phyloP scores from a whole-genome alignment of 805 yeast species.

The Candida ortonii region DNA sequence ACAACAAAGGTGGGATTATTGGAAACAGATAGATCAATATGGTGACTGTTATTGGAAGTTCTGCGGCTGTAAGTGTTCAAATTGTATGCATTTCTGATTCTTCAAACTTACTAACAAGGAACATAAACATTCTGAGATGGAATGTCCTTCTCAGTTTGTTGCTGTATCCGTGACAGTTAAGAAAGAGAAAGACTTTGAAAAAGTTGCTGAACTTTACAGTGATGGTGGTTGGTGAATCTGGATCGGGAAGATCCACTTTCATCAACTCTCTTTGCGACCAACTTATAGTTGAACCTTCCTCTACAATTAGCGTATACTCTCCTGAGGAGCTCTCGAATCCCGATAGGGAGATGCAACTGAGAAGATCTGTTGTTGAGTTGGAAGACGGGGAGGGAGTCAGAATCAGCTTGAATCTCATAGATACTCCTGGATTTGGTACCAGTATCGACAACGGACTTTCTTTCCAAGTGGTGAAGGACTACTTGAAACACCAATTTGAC shows the following conservation, averaged over 20 bases:
- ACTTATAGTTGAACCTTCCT: conserved; percentile 71
- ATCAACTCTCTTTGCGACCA: conserved; percentile 90
- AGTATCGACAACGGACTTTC: conserved; percentile 65
- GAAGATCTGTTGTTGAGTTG: conserved; percentile 79
- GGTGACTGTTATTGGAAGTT: conserved; percentile 17
- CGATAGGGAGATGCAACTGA: conserved; percentile 55
- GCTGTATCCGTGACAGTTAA: conserved; percentile 31
- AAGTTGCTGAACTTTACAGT: conserved; percentile 82
- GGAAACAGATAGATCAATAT: too few species aligned
- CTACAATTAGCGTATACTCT: conserved; percentile 38
- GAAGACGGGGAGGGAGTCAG: conserved; percentile 86
- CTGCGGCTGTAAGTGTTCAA: conserved; percentile 11
- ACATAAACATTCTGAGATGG: background rate
- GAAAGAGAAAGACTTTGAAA: conserved; percentile 77
- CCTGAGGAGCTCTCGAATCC: conserved; percentile 48
- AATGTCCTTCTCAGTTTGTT: too few species aligned
- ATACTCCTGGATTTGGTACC: conserved; percentile 83
- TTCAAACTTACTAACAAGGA: background rate
- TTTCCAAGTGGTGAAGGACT: conserved; percentile 71
- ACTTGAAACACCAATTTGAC: conserved; percentile 77
- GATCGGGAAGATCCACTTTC: conserved; percentile 88
- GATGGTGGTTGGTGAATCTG: conserved; percentile 85
- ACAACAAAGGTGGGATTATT: too few species aligned
- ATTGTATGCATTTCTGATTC: too few species aligned
- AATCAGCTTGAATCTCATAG: conserved; percentile 71